phyloP scores from a whole-genome alignment of 257 asterid species.

The Solanum rostratum region DNA sequence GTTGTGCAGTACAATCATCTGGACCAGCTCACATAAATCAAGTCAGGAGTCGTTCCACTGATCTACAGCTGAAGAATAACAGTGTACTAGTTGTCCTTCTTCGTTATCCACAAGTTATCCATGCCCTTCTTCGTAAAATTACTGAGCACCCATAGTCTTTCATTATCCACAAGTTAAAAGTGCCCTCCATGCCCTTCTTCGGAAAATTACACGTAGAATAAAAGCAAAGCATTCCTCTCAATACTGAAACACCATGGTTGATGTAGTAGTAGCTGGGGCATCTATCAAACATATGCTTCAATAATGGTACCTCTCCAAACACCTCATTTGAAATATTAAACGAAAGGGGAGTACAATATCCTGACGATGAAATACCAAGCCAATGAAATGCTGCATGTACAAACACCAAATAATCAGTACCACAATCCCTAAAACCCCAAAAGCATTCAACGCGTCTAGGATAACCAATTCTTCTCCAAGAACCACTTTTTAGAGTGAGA shows the following conservation, averaged over 20 bases:
- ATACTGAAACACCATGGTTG: not conserved
- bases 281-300: not conserved
- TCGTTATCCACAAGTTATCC: too few relatives aligned
- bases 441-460: too few relatives aligned
- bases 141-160: too few relatives aligned
- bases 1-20: too few relatives aligned
- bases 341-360: not conserved
- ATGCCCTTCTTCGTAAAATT: too few relatives aligned
- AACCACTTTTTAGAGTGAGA: not conserved
- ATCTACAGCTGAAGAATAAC: too few relatives aligned
- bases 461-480: not conserved
- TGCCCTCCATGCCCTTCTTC: not conserved
- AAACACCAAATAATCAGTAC: not conserved
- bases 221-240: not conserved
- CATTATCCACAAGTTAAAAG: not conserved
- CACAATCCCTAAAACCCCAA: too few relatives aligned
- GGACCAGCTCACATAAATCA: too few relatives aligned
- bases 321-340: not conserved
- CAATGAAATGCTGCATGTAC: not conserved
- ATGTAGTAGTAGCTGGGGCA: not conserved
- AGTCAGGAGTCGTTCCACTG: too few relatives aligned
- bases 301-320: not conserved
- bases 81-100: too few relatives aligned
- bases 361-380: not conserved
- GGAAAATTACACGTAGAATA: not conserved